A percentile compares a stretch with the other conserved stretches of the same genome.
Evolutionary conservation across 1,139 yeast species (phyloP).

Genomic region (Kazachstania sp.): DNA sequence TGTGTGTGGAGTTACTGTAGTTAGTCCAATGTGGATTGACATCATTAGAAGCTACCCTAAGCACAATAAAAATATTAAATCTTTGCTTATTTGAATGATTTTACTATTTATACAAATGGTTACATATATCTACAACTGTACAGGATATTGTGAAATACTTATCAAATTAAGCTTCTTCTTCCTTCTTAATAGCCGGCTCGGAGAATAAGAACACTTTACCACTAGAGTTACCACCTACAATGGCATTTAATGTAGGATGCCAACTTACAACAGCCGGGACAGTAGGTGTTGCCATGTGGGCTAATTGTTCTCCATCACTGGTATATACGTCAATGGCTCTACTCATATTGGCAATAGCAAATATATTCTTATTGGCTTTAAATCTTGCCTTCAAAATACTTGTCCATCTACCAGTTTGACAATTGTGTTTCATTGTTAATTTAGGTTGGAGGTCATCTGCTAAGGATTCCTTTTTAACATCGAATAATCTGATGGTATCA

Average conservation of each 20-base stretch:
- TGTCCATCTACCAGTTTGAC: conserved; percentile 96
- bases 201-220: conserved; percentile 70
- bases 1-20: too few species aligned
- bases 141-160: too few species aligned
- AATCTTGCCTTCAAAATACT: conserved; percentile 81
- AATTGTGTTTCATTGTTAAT: conserved; percentile 67
- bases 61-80: too few species aligned
- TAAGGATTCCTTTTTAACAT: conserved; percentile 28
- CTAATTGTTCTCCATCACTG: conserved; percentile 66
- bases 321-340: conserved; percentile 75
- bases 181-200: conserved; percentile 10
- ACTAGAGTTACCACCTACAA: conserved; percentile 88
- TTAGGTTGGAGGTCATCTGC: conserved; percentile 41
- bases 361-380: conserved; percentile 71
- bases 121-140: neutral
- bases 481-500: conserved; percentile 61
- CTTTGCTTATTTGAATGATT: too few species aligned
- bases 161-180: neutral
- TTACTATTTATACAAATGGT: neutral
- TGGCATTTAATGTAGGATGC: conserved; percentile 84
- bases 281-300: conserved; percentile 65
- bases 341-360: conserved; percentile 89
- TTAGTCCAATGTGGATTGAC: too few species aligned
- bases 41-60: too few species aligned
- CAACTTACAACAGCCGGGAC: conserved; percentile 84